Conservation (phyloP, 345 rosid genomes). For the Hevea brasiliensis region DNA sequence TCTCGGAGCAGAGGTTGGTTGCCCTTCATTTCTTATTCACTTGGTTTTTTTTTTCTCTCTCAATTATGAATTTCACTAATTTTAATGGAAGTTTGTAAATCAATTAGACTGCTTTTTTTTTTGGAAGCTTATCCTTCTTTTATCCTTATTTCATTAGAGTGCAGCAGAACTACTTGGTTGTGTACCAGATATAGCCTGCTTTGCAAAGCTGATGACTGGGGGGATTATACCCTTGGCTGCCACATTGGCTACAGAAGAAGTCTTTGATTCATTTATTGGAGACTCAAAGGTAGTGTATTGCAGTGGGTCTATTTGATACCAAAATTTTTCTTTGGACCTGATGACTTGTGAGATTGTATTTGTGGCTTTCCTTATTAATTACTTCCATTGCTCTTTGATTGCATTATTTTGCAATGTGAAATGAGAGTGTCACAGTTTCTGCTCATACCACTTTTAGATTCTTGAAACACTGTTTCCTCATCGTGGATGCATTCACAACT, state of each 20-base stretch:
- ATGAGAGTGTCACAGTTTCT: not conserved
- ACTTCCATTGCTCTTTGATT: not conserved
- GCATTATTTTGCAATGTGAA: not conserved
- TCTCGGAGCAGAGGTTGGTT: constrained; percentile 80
- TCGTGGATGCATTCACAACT: constrained; percentile 2
- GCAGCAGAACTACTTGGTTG: constrained; percentile 77
- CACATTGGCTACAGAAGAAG: constrained; percentile 71
- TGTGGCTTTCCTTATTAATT: not conserved
- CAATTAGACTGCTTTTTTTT: constrained; percentile 10
- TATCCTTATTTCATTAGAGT: constrained; percentile 41
- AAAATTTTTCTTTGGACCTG: not conserved
- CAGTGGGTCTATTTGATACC: not conserved
- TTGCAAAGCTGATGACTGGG: constrained; percentile 84
- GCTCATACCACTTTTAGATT: not conserved
- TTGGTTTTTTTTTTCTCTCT: not conserved
- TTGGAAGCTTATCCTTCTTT: constrained; percentile 22
- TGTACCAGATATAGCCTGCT: constrained; percentile 94
- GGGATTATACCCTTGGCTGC: constrained; percentile 89
- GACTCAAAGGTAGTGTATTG: constrained; percentile 72
- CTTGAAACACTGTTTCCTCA: not conserved
- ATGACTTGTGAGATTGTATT: not conserved
- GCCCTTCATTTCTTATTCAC: constrained; percentile 4
- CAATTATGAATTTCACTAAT: not conserved
- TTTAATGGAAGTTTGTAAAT: not conserved
- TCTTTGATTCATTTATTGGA: constrained; percentile 76